Conservation (phyloP, 352 stramenopile genomes). For the Pythium pyrilobum region DNA sequence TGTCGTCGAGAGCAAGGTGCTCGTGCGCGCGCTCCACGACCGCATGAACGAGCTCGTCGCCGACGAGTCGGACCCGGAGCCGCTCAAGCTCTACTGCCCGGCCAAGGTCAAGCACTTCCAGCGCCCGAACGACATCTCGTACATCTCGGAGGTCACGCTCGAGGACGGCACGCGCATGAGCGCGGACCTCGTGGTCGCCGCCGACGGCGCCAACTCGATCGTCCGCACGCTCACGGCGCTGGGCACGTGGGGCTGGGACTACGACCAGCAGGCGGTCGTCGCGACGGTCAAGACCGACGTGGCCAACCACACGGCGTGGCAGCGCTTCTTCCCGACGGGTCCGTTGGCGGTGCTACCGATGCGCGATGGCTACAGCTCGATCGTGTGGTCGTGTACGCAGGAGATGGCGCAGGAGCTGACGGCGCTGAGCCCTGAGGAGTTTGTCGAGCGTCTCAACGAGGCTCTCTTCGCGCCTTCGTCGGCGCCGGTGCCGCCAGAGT, state of each 20-base stretch:
- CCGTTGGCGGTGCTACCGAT: conserved; percentile 88
- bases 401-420: conserved; percentile 83
- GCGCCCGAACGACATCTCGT: conserved; percentile 36
- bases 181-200: conserved; percentile 79
- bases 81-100: conserved; percentile 67
- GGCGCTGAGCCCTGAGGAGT: conserved; percentile 59
- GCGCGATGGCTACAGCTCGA: conserved; percentile 84
- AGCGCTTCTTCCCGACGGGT: conserved; percentile 88
- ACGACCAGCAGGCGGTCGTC: conserved; percentile 91
- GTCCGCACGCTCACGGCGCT: conserved; percentile 81
- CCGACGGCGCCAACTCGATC: conserved; percentile 88
- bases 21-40: conserved; percentile 82
- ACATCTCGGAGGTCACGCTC: conserved; percentile 53
- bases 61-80: conserved; percentile 35
- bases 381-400: conserved; percentile 88
- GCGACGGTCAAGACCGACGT: conserved; percentile 84
- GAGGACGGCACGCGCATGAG: conserved; percentile 69
- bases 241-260: conserved; percentile 89
- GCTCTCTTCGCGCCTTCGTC: conserved; percentile 52
- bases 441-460: conserved; percentile 76
- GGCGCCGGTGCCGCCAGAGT: conserved; percentile 46
- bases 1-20: conserved; percentile 84
- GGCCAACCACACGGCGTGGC: conserved; percentile 84
- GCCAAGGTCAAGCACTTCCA: conserved; percentile 82
- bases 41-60: conserved; percentile 71